phyloP scores from a whole-genome alignment of 2,329 filamentous ascomycete genomes.

The Fusarium sp. region DNA sequence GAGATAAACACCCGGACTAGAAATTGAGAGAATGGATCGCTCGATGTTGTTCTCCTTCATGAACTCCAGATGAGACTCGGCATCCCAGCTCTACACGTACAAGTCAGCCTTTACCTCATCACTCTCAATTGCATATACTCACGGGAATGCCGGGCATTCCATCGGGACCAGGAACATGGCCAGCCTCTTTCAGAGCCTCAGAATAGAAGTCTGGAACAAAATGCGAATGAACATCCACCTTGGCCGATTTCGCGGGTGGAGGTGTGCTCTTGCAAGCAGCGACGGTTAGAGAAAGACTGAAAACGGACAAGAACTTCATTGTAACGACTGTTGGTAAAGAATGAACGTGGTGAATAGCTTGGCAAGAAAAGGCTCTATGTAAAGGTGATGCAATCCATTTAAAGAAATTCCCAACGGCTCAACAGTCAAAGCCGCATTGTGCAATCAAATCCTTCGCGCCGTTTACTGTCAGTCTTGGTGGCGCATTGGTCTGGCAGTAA shows the following conservation, averaged over 20 bases:
- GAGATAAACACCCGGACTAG: conserved; percentile 16
- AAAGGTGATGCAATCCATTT: background rate
- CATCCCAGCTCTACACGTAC: conserved; percentile 1
- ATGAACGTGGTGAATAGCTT: background rate
- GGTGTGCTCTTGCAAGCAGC: conserved; percentile 2
- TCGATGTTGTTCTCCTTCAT: conserved; percentile 23
- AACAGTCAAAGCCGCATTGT: background rate
- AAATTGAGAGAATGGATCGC: conserved; percentile 9
- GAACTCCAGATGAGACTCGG: conserved; percentile 10
- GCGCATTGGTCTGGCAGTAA: background rate
- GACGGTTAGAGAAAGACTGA: background rate
- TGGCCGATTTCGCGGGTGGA: conserved; percentile 1
- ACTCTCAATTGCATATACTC: background rate
- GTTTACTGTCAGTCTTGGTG: background rate
- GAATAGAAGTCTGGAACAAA: conserved; percentile 15
- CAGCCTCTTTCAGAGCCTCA: conserved; percentile 11
- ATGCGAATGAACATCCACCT: conserved; percentile 16
- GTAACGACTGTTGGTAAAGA: background rate
- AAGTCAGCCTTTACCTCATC: too few relatives aligned
- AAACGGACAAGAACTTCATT: conserved; percentile 1
- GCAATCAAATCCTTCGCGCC: background rate
- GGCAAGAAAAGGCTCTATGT: background rate
- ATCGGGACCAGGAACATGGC: background rate
- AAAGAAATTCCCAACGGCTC: background rate
- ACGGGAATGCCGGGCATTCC: conserved; percentile 15